Percentiles rank a stretch among this genome's conserved stretches.
phyloP scores from a whole-genome alignment of 805 yeast species.

The Torulaspora franciscae region DNA sequence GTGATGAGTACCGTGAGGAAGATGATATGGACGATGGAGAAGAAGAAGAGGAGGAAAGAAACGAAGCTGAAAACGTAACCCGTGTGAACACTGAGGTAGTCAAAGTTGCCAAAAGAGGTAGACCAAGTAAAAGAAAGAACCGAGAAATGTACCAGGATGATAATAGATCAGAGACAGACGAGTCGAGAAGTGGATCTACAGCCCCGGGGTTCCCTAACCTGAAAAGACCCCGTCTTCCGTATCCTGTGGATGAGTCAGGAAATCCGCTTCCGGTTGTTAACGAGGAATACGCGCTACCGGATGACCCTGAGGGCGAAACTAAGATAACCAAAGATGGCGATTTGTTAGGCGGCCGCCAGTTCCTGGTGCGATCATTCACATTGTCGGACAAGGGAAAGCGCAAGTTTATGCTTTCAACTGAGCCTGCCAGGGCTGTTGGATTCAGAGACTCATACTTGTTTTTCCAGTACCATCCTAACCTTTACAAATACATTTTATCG shows the following conservation, averaged over 20 bases:
- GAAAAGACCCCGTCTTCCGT: constrained; percentile 41
- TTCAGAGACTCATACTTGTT: constrained; percentile 86
- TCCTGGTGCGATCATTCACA: constrained; percentile 64
- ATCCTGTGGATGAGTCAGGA: constrained; percentile 62
- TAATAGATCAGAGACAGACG: constrained; percentile 28
- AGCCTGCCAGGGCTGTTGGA: constrained; percentile 93
- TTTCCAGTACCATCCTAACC: constrained; percentile 76
- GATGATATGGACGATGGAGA: constrained; percentile 18
- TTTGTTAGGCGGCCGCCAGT: constrained; percentile 67
- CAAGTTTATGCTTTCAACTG: constrained; percentile 87
- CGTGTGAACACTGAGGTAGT: constrained; percentile 28
- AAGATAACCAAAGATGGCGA: constrained; percentile 68
- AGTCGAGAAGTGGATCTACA: constrained; percentile 26
- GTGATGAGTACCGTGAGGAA: constrained; percentile 26
- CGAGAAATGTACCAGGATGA: constrained; percentile 20
- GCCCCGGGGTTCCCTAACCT: constrained; percentile 9
- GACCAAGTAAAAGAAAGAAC: constrained; percentile 24
- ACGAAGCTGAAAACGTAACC: constrained; percentile 23
- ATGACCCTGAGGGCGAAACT: constrained; percentile 70
- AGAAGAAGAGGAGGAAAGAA: constrained; percentile 29
- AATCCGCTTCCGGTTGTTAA: constrained; percentile 56
- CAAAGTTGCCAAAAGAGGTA: constrained; percentile 27
- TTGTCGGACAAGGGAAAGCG: constrained; percentile 54
- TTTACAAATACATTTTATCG: constrained; percentile 67
- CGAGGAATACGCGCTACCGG: constrained; percentile 75